Conservation (phyloP, 257 asterid genomes). For the Fraxinus excelsior region DNA sequence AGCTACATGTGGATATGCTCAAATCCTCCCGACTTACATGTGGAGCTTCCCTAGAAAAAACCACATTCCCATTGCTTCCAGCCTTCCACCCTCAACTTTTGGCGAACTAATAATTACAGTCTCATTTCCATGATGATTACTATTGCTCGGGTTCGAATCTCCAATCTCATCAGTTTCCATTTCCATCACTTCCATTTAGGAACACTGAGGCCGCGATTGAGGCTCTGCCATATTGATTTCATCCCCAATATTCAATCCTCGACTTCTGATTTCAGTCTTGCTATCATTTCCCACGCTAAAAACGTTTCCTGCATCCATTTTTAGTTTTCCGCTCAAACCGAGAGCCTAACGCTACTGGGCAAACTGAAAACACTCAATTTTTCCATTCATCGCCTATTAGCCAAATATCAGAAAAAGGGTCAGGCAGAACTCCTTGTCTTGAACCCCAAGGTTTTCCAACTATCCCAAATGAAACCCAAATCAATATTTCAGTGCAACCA, state of each 20-base stretch:
- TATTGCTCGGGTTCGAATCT: slow-evolving; percentile 24
- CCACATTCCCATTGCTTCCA: slow-evolving; percentile 64
- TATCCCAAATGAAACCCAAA: too few relatives aligned
- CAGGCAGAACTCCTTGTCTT: too few relatives aligned
- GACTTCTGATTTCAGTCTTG: slow-evolving; percentile 15
- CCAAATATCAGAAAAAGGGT: too few relatives aligned
- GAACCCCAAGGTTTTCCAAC: too few relatives aligned
- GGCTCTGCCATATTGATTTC: slow-evolving; percentile 24
- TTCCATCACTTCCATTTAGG: slow-evolving; percentile 72
- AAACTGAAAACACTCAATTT: slow-evolving; percentile 3
- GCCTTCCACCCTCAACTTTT: slow-evolving; percentile 56
- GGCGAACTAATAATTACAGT: slow-evolving; percentile 39
- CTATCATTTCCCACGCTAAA: slow-evolving; percentile 10
- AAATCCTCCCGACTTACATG: slow-evolving; percentile 59
- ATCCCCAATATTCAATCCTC: slow-evolving; percentile 21
- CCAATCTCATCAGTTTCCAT: slow-evolving; percentile 52
- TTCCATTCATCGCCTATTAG: not conserved
- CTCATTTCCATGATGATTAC: slow-evolving; percentile 32
- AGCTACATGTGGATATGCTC: slow-evolving; percentile 53
- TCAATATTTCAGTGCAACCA: too few relatives aligned
- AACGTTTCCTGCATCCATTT: slow-evolving; percentile 33
- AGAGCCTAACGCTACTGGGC: slow-evolving; percentile 14
- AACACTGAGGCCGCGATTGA: slow-evolving; percentile 36
- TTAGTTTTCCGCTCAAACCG: not conserved
- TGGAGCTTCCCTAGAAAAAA: slow-evolving; percentile 70